Base-by-base conservation (phyloP, 1,284 basidiomycete species). In the Cryptococcus depauperatus region DNA sequence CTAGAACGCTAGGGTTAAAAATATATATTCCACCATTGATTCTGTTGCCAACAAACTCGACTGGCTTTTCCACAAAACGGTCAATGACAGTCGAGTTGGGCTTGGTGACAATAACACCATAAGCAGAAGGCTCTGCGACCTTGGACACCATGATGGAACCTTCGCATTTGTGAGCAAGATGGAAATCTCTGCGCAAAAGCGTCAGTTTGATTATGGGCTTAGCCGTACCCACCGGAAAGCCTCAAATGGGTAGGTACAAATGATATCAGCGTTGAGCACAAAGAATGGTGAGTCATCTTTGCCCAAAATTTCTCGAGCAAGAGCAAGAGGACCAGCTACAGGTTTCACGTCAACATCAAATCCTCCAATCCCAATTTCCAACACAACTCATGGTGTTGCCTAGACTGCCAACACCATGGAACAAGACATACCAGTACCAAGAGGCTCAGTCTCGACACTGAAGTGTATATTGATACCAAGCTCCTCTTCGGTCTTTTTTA, bases 1-100 rank as follows among this genome's bases (percentile, higher is more conserved):
- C 59, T 44, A 76, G 64, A 37, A 76, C 64, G 32, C 64, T 69
- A 10, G 75, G 75, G 70, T 74, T 74, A 72, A 76, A 76, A 59
- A 76, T 75, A 69, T 76, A 76, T 68, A 76, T 76, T 62, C 75
- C 75, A 49, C 75, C 75, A 65, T 76, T 76, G 68, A 76, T 76
- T 47, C 74, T 63, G 71, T 76, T 76, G 37, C 75, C 75, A 45
- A 76, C 75, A 48, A 75, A 76, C 53, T 75, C 73, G 49, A 75
- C 73, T 27, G 75, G 75, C 66, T 76, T 76, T 63, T 76, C 75
- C 40, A 76, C 75, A 63, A 76, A 76, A 52, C 75, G 72, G 64
- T 76, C 75, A 55, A 76, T 76, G 42, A 71, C 64, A 7, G 72
- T 70, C 27, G 70, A 70, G 51, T 66, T 66, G 32, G 73, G 72